Evolutionary conservation across 345 rosid species (phyloP).

Genomic region (Brassica nigra): DNA sequence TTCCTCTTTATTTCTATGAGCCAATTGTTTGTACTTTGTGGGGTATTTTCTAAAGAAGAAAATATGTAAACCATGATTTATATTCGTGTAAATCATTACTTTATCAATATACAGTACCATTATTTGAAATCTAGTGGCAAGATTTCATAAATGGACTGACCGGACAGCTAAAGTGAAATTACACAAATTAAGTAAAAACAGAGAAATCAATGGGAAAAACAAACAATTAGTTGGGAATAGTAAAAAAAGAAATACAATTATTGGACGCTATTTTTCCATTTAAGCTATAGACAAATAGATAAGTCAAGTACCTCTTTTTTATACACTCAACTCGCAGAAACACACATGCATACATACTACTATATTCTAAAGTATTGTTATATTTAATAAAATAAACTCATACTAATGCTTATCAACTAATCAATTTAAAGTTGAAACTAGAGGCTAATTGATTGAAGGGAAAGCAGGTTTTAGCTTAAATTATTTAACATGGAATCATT

Average conservation of each 20-base stretch:
- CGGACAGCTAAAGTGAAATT: constrained; percentile 44
- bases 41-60: constrained; percentile 17
- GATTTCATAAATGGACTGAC: constrained; percentile 40
- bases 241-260: constrained; percentile 30
- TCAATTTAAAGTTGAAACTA: constrained; percentile 13
- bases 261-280: constrained; percentile 39
- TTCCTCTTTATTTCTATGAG: constrained; percentile 12
- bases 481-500: constrained; percentile 27
- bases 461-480: constrained; percentile 3
- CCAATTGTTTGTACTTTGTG: constrained; percentile 37
- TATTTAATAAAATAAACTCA: background rate
- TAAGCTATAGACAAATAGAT: constrained; percentile 41
- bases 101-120: constrained; percentile 38
- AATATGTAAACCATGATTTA: constrained; percentile 35
- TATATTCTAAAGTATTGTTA: constrained; percentile 6
- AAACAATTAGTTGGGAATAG: constrained; percentile 28
- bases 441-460: constrained; percentile 26
- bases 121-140: constrained; percentile 41
- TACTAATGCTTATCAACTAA: constrained; percentile 4
- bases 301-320: constrained; percentile 37
- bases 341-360: background rate
- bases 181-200: constrained; percentile 44
- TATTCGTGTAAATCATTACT: constrained; percentile 38
- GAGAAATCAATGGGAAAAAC: constrained; percentile 15
- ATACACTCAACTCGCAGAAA: background rate